Evolutionary conservation across 768 basidiomycete species (phyloP), one percentile per base, ranked within the genome.

Genomic region (Coprinopsis marcescibilis): DNA sequence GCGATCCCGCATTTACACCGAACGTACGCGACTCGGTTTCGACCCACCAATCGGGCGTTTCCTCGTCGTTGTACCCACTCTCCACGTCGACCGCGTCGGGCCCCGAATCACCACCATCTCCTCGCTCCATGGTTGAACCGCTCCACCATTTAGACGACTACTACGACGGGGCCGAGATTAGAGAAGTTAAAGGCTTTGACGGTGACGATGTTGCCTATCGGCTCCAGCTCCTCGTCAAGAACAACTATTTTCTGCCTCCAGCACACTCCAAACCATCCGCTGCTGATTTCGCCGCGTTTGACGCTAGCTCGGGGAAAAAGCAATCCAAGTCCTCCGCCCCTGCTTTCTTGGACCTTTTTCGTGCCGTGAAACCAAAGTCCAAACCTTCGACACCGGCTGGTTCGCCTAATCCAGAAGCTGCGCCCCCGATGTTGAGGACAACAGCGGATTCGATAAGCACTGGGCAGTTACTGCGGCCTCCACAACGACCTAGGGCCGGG

Each of bases 181-280:
- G 69, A 27, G 76, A 69, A 38, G 61, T 70, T 21, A 72, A 77
- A 52, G 75, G 71, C 43, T 79, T 74, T 53, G 73, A 79, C 55
- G 73, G 75, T 17, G 89, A 92, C 63, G 89, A 92, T 57, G 88
- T 91, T 32, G 81, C 87, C 15, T 88, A 89, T 65, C 84, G 89
- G 19, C 77, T 92, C 15, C 83, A 81, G 32, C 75, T 92, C 44
- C 77, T 92, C 32, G 83, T 92, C 45, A 86, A 84, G 61, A 92
- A 92, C 64, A 90, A 75, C 58, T 92, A 92, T 60, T 92, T 88
- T 58, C 79, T 92, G 29, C 89, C 89, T 3, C 90, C 89, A 8
- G 89, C 89, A 0, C 89, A 92, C 57, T 75, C 81, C 33, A 92
- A 92, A 58, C 89, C 89, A 1, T 78, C 77, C 8, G 76, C 81